Conservation (phyloP, 1,284 basidiomycete species). For the Kwoniella shivajii region DNA sequence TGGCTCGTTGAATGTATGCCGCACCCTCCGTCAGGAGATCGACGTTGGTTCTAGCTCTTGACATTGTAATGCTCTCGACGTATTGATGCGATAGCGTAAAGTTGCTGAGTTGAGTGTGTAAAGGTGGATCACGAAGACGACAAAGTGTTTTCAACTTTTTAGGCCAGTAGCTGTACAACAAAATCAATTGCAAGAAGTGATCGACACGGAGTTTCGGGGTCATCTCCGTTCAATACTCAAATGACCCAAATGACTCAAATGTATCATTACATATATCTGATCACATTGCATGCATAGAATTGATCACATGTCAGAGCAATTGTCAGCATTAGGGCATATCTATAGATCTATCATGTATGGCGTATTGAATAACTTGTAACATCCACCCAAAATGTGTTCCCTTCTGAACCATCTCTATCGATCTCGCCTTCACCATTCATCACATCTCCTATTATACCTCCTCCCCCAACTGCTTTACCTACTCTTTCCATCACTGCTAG, state of each 20-base stretch:
- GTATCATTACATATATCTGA: too few relatives aligned
- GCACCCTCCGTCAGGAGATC: conserved; percentile 54
- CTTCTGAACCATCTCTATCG: neutral
- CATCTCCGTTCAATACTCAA: too few relatives aligned
- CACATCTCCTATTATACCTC: conserved; percentile 39
- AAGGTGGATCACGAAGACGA: neutral
- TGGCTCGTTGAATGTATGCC: conserved; percentile 51
- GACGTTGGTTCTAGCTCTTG: conserved; percentile 45
- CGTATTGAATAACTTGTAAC: conserved; percentile 7
- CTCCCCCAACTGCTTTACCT: conserved; percentile 81
- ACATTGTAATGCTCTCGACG: conserved; percentile 1
- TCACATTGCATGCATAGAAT: too few relatives aligned
- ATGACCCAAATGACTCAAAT: too few relatives aligned
- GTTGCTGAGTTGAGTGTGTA: neutral
- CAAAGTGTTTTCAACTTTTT: too few relatives aligned
- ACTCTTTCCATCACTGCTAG: conserved; percentile 97
- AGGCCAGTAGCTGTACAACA: too few relatives aligned
- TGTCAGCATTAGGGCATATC: too few relatives aligned
- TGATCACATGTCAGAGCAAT: too few relatives aligned
- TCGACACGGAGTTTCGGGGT: neutral
- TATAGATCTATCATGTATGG: too few relatives aligned
- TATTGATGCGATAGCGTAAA: neutral
- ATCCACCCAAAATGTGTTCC: conserved; percentile 36
- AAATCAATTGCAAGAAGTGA: too few relatives aligned
- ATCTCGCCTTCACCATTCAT: conserved; percentile 25